Conservation (phyloP, 73 alveolate genomes). For the Paramecium caudatum region DNA sequence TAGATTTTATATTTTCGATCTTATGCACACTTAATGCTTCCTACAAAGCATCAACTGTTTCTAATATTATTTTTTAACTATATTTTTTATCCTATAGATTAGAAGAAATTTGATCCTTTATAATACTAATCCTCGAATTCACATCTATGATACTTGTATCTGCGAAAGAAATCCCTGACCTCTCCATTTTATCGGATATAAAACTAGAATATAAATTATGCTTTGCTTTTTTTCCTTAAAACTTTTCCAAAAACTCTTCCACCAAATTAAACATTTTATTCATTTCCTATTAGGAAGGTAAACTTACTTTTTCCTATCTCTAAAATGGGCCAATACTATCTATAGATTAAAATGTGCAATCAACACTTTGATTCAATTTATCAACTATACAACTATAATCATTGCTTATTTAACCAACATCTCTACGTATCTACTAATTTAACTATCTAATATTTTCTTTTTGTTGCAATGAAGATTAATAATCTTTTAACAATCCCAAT, state of each 20-base stretch:
- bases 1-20: conserved; percentile 18
- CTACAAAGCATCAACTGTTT: conserved; percentile 39
- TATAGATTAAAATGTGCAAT: conserved; percentile 29
- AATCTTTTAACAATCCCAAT: conserved; percentile 51
- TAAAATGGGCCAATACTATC: conserved; percentile 19
- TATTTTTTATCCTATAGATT: conserved; percentile 46
- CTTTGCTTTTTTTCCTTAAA: conserved; percentile 41
- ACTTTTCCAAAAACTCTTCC: conserved; percentile 57
- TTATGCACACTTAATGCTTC: conserved; percentile 17
- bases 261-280: conserved; percentile 61
- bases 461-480: conserved; percentile 21
- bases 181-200: conserved; percentile 38
- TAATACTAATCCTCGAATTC: neutral
- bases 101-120: neutral
- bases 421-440: conserved; percentile 33
- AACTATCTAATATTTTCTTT: conserved; percentile 54
- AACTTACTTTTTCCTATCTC: conserved; percentile 43
- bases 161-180: conserved; percentile 62
- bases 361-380: conserved; percentile 54
- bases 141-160: conserved; percentile 63
- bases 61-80: conserved; percentile 39
- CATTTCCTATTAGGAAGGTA: conserved; percentile 21
- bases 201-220: conserved; percentile 54
- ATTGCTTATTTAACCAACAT: conserved; percentile 24
- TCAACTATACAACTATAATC: conserved; percentile 36